Percentiles rank a stretch among this genome's conserved stretches.
Evolutionary conservation across 2,329 filamentous ascomycete genomes (phyloP).

Genomic region (Lachnellula suecica): DNA sequence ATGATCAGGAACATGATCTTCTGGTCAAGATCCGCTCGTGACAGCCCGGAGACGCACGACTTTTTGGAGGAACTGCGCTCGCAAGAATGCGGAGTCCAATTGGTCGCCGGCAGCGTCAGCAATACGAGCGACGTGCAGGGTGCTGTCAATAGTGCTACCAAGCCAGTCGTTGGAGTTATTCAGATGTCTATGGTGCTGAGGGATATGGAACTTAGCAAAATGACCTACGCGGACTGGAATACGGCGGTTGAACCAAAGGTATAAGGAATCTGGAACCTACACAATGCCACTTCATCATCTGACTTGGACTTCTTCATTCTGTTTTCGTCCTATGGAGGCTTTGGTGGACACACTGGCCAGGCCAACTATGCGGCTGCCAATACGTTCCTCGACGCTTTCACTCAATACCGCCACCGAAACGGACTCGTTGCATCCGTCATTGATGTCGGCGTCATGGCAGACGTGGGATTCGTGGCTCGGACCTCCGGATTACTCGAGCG

Average conservation of each 20-base stretch:
- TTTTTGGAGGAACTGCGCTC: conserved; percentile 3
- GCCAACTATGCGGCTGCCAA: conserved; percentile 36
- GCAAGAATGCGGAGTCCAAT: neutral
- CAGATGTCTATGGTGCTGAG: neutral
- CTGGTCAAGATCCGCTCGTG: conserved; percentile 31
- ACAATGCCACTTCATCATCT: conserved; percentile 30
- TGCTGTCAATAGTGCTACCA: too few species aligned
- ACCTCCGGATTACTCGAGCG: too few species aligned
- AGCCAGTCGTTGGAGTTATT: too few species aligned
- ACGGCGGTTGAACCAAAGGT: conserved; percentile 51
- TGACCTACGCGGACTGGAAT: conserved; percentile 49
- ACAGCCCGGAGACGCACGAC: neutral
- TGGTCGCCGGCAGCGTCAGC: neutral
- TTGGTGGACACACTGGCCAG: conserved; percentile 34
- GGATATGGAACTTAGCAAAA: conserved; percentile 28
- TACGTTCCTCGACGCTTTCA: too few species aligned
- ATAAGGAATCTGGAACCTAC: conserved; percentile 53
- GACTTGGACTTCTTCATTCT: conserved; percentile 41
- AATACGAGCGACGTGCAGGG: too few species aligned
- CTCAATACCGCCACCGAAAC: too few species aligned
- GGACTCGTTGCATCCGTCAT: too few species aligned
- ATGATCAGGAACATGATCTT: conserved; percentile 35
- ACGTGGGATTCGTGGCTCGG: too few species aligned
- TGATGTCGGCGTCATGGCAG: too few species aligned
- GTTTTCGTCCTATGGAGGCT: conserved; percentile 34